Conservation (phyloP, 2,329 filamentous ascomycete species). For the Dothidotthia symphoricarpi region DNA sequence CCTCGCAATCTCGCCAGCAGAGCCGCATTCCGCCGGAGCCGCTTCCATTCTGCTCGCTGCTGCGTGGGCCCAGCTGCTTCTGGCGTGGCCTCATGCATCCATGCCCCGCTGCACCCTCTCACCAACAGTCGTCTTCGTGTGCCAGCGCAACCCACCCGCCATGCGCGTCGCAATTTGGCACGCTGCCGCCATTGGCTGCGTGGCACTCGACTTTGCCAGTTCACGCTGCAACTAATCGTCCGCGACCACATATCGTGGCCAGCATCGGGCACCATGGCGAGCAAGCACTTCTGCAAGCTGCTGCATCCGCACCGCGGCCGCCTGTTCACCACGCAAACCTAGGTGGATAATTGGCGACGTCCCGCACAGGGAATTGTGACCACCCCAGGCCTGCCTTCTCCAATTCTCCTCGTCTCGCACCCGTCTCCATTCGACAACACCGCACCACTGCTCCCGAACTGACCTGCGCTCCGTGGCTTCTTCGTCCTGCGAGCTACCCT, state of each 20-base stretch:
- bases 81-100: constrained; percentile 20
- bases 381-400: constrained; percentile 35
- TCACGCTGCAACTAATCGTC: constrained; percentile 39
- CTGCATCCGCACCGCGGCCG: constrained; percentile 34
- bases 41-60: constrained; percentile 19
- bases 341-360: constrained; percentile 39
- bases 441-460: constrained; percentile 29
- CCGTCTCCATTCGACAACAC: constrained; percentile 32
- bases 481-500: constrained; percentile 34
- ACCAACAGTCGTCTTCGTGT: constrained; percentile 33
- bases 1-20: constrained; percentile 13
- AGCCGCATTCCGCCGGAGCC: constrained; percentile 25
- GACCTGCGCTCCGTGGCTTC: constrained; percentile 38
- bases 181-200: constrained; percentile 32
- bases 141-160: constrained; percentile 36
- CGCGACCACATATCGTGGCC: constrained; percentile 37
- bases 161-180: constrained; percentile 36
- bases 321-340: constrained; percentile 38
- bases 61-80: constrained; percentile 22
- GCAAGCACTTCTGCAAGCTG: constrained; percentile 35
- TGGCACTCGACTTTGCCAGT: constrained; percentile 26
- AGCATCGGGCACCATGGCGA: constrained; percentile 30
- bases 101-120: constrained; percentile 35
- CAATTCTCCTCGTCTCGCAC: constrained; percentile 25
- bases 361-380: constrained; percentile 37